Evolutionary conservation across 164 flowering plant species (phyloP).

Genomic region (Tinospora cordifolia): DNA sequence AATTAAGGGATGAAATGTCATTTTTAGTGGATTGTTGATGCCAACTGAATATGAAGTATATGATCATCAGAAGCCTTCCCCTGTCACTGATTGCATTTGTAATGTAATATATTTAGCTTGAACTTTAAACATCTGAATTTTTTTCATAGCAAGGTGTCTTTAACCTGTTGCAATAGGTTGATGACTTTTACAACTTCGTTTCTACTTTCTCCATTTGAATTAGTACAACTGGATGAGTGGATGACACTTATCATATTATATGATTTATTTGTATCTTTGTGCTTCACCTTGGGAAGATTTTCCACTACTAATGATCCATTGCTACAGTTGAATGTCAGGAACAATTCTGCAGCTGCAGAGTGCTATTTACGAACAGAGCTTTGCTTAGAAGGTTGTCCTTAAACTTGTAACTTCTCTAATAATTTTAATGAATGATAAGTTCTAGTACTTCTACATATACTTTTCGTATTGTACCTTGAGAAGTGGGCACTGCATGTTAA

Average conservation of each 20-base stretch:
- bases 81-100: too few species aligned
- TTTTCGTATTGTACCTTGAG: not conserved
- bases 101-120: too few species aligned
- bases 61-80: too few species aligned
- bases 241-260: not conserved
- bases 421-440: not conserved
- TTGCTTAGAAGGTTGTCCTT: constrained; percentile 84
- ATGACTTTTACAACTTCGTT: not conserved
- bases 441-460: not conserved
- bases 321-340: constrained; percentile 85
- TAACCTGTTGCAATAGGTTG: not conserved
- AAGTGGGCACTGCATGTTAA: not conserved
- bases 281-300: not conserved
- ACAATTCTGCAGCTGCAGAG: constrained; percentile 94
- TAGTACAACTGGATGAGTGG: not conserved
- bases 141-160: too few species aligned
- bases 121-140: too few species aligned
- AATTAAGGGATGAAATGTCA: too few species aligned
- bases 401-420: not conserved
- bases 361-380: constrained; percentile 80
- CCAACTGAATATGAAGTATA: too few species aligned
- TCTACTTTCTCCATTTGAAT: not conserved
- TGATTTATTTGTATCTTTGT: not conserved
- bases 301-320: constrained; percentile 1
- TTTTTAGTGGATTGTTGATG: too few species aligned